Base-by-base conservation (phyloP, 2,329 filamentous ascomycete genomes). In the Cladosporium cucumerinum region DNA sequence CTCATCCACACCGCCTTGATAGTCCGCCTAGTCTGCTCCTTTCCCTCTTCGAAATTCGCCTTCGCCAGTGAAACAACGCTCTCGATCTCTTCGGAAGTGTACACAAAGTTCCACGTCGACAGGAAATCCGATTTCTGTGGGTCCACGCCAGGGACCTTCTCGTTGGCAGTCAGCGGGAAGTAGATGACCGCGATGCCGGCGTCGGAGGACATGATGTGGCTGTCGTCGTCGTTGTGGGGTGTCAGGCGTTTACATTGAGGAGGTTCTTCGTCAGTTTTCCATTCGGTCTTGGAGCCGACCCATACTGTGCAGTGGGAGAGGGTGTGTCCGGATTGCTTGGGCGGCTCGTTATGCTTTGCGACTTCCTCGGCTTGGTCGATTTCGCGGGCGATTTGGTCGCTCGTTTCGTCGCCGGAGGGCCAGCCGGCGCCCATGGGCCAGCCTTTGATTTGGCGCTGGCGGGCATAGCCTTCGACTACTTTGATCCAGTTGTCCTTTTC, bases 41-140 rank as follows among this genome's bases (percentile, higher is more conserved):
- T 86, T 0, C 94, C 93, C 75, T 96, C 92, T 6, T 86, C 83
- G 70, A 92, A 99, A 77, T 99, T 99, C 12, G 92, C 92, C 63
- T 87, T 84, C 1, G 95, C 93, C 30, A 99, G 84, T 5, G 85
- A 83, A 2, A 97, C 89, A 0, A 96, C 92, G 28, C 86, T 86
- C 71, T 98, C 93, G 61, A 99, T 88, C 76, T 99, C 89, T 65
- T 95, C 89, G 0, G 93, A 89, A 1, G 91, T 96, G 77, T 98
- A 99, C 32, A 97, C 88, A 75, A 98, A 98, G 75, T 99, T 99
- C 95, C 95, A 99, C 0, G 95, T 99, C 70, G 88, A 92, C 81
- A 98, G 87, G 78, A 93, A 98, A 66, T 97, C 92, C 61, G 87
- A 90, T 2, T 85, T 86, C 26, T 88, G 87, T 0, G 95, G 95